Conservation (phyloP, 768 basidiomycete genomes). For the Psilocybe azurescens region DNA sequence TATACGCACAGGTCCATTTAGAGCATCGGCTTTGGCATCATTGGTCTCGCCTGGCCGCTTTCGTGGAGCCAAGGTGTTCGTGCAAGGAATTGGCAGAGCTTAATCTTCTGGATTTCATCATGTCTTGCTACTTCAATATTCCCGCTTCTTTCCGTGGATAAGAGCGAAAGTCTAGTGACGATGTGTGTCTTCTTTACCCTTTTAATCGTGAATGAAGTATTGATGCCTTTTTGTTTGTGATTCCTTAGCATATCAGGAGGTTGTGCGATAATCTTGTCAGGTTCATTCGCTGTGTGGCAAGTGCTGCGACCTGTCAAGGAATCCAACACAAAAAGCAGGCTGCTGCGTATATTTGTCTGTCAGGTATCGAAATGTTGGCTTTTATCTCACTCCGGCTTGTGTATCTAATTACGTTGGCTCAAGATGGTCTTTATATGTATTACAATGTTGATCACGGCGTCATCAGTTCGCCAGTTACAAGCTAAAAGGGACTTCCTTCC, state of each 20-base stretch:
- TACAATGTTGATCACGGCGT: slow-evolving; percentile 57
- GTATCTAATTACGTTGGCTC: not conserved
- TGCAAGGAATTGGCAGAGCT: slow-evolving; percentile 27
- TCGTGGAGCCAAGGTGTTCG: slow-evolving; percentile 49
- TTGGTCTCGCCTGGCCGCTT: slow-evolving; percentile 72
- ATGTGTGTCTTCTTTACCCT: slow-evolving; percentile 60
- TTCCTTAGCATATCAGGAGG: slow-evolving; percentile 9
- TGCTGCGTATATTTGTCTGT: slow-evolving; percentile 21
- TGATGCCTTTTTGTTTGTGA: not conserved
- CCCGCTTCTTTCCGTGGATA: slow-evolving; percentile 75
- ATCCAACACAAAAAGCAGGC: not conserved
- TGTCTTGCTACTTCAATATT: slow-evolving; percentile 69
- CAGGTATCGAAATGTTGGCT: slow-evolving; percentile 30
- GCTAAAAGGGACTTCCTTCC: slow-evolving; percentile 69
- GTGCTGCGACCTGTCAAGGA: slow-evolving; percentile 12
- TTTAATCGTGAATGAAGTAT: slow-evolving; percentile 25
- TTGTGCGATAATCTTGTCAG: slow-evolving; percentile 6
- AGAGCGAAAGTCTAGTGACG: slow-evolving; percentile 59
- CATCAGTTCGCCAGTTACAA: slow-evolving; percentile 65
- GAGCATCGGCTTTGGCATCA: slow-evolving; percentile 65
- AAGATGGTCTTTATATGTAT: slow-evolving; percentile 51
- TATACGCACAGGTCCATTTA: slow-evolving; percentile 77
- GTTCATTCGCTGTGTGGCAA: slow-evolving; percentile 8
- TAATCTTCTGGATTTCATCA: slow-evolving; percentile 48
- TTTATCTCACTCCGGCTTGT: not conserved